Percentiles rank a stretch among this genome's conserved stretches.
Evolutionary conservation across 306 rosid species (phyloP).

Genomic region (Vicia sativa): DNA sequence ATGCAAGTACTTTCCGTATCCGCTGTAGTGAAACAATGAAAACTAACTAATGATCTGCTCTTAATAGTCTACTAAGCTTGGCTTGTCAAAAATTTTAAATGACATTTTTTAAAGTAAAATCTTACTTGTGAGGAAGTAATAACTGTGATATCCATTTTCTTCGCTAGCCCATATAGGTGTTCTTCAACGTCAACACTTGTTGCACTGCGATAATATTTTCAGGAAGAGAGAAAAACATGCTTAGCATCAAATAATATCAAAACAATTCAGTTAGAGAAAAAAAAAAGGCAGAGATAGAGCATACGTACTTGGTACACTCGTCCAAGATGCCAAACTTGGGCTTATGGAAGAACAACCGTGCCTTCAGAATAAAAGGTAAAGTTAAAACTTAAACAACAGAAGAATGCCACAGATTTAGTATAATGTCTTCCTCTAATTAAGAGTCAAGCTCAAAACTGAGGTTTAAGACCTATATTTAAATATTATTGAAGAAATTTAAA

Average conservation of each 20-base stretch:
- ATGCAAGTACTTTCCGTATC: constrained; percentile 10
- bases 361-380: constrained; percentile 55
- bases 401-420: constrained; percentile 7
- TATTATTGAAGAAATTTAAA: constrained; percentile 33
- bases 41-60: constrained; percentile 21
- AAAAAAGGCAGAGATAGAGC: constrained; percentile 24
- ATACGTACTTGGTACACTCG: constrained; percentile 96
- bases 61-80: constrained; percentile 4
- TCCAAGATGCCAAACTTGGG: constrained; percentile 94
- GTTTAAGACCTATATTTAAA: constrained; percentile 9
- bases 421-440: constrained; percentile 14
- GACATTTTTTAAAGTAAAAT: not conserved
- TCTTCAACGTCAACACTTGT: constrained; percentile 98
- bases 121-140: constrained; percentile 97
- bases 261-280: constrained; percentile 6
- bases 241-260: constrained; percentile 25
- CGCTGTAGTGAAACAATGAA: constrained; percentile 22
- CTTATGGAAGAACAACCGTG: constrained; percentile 94
- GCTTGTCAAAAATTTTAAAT: not conserved
- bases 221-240: constrained; percentile 14
- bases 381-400: constrained; percentile 41
- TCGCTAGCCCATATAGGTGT: constrained; percentile 87
- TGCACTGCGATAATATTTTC: constrained; percentile 63
- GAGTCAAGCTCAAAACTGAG: not conserved
- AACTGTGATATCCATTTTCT: constrained; percentile 80